A percentile compares a stretch with the other conserved stretches of the same genome.
These are phyloP conservation scores for Copromyces sp. DNA, from an alignment of 495 filamentous ascomycete genomes.

Conservation along the genomic window DNA sequence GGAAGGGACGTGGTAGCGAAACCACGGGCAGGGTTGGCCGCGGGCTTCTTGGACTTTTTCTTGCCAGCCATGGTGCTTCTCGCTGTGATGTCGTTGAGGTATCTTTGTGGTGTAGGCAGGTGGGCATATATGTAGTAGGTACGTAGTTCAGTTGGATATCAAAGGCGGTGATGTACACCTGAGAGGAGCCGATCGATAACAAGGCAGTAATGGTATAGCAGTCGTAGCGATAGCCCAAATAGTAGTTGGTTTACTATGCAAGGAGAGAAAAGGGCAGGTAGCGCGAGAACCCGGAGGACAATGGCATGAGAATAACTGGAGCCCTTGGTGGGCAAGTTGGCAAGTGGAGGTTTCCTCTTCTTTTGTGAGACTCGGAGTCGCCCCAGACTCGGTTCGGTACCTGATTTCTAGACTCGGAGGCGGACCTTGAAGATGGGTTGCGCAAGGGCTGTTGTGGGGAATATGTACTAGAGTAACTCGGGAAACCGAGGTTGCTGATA, in stretches of 20 bases:
- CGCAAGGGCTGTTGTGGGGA: not conserved
- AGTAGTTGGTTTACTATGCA: not conserved
- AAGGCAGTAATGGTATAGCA: not conserved
- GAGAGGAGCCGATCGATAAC: not conserved
- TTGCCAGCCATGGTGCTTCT: constrained; percentile 55
- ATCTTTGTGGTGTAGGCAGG: not conserved
- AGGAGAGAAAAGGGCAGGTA: not conserved
- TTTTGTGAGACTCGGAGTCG: not conserved
- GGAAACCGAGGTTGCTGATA: not conserved
- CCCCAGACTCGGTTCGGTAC: not conserved
- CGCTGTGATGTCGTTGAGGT: not conserved
- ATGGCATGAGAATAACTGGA: not conserved
- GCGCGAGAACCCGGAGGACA: not conserved
- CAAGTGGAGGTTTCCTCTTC: not conserved
- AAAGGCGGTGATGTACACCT: not conserved
- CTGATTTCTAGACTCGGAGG: not conserved
- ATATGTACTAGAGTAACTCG: not conserved
- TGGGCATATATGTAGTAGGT: not conserved
- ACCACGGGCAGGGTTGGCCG: constrained; percentile 73
- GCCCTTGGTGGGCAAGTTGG: not conserved
- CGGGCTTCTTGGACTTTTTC: constrained; percentile 83
- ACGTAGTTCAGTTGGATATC: not conserved
- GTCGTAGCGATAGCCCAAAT: not conserved
- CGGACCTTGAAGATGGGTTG: not conserved
- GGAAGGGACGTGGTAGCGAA: constrained; percentile 88